phyloP scores from a whole-genome alignment of 2,329 filamentous ascomycete species.

The Sclerotinia borealis region DNA sequence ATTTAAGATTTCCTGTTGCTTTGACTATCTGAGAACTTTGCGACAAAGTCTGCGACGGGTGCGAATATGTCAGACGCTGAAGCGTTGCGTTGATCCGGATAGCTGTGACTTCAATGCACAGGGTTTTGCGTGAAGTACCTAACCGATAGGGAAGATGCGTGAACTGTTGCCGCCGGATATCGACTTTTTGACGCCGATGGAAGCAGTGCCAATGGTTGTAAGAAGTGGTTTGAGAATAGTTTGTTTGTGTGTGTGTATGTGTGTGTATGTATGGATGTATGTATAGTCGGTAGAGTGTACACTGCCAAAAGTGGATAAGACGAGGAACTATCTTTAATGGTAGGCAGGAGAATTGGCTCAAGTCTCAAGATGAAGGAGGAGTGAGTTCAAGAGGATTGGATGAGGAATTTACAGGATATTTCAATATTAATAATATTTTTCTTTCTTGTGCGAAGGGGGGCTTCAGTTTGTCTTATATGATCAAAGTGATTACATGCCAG shows the following conservation, averaged over 20 bases:
- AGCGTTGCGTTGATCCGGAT: slow-evolving; percentile 26
- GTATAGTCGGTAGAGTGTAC: neutral
- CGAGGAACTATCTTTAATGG: neutral
- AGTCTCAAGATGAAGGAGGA: slow-evolving; percentile 6
- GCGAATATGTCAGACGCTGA: slow-evolving; percentile 18
- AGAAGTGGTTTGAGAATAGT: neutral
- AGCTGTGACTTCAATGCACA: slow-evolving; percentile 18
- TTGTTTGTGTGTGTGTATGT: no score
- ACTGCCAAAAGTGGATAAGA: neutral
- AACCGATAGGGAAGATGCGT: slow-evolving; percentile 26
- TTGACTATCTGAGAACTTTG: slow-evolving; percentile 28
- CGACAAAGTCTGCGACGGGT: slow-evolving; percentile 29
- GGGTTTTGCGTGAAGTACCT: slow-evolving; percentile 15
- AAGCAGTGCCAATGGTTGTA: neutral
- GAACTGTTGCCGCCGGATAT: slow-evolving; percentile 22
- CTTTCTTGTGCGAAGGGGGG: slow-evolving; percentile 23
- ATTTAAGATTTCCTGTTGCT: slow-evolving; percentile 25
- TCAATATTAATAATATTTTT: slow-evolving; percentile 17
- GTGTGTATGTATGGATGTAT: no score
- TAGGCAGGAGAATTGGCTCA: slow-evolving; percentile 5
- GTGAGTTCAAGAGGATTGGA: slow-evolving; percentile 6
- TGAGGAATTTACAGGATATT: slow-evolving; percentile 15
- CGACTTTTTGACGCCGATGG: slow-evolving; percentile 10
- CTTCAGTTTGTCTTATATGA: slow-evolving; percentile 29
- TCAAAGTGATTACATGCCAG: slow-evolving; percentile 25